Percentiles rank a stretch among this genome's conserved stretches.
Evolutionary conservation across 179 eudicot genomes (phyloP).

Genomic region (Silene noctiflora): DNA sequence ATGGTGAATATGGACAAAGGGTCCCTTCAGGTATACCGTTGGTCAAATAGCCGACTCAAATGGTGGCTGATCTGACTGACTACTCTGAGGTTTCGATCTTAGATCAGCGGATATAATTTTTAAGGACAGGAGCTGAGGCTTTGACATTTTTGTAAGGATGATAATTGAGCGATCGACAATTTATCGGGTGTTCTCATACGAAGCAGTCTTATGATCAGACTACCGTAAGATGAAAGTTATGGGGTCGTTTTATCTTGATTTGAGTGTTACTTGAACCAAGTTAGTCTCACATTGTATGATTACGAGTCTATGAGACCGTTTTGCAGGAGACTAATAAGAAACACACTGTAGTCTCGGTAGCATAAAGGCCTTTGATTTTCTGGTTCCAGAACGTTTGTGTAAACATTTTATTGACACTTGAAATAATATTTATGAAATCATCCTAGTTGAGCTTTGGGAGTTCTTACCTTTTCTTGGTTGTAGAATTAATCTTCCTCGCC

Average conservation of each 20-base stretch:
- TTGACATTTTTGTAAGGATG: neutral
- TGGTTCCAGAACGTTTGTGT: neutral
- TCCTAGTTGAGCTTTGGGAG: no score
- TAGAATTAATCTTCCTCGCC: no score
- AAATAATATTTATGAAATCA: no score
- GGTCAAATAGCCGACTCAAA: slow-evolving; percentile 42
- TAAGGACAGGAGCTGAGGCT: neutral
- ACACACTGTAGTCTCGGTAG: neutral
- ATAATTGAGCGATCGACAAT: no score
- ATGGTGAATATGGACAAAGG: slow-evolving; percentile 57
- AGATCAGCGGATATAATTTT: neutral
- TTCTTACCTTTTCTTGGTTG: no score
- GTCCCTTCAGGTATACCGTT: slow-evolving; percentile 85
- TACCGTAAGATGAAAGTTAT: neutral
- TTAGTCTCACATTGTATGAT: no score
- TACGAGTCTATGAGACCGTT: neutral
- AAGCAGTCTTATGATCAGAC: neutral
- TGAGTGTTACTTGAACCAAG: neutral
- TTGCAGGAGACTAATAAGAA: neutral
- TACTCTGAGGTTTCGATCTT: neutral
- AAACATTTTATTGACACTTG: no score
- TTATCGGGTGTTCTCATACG: neutral
- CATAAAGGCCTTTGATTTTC: neutral
- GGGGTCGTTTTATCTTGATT: neutral
- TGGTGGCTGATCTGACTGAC: neutral